Evolutionary conservation across 164 flowering plant species (phyloP), one percentile per base, ranked within the genome.

Genomic region (Sedum album): DNA sequence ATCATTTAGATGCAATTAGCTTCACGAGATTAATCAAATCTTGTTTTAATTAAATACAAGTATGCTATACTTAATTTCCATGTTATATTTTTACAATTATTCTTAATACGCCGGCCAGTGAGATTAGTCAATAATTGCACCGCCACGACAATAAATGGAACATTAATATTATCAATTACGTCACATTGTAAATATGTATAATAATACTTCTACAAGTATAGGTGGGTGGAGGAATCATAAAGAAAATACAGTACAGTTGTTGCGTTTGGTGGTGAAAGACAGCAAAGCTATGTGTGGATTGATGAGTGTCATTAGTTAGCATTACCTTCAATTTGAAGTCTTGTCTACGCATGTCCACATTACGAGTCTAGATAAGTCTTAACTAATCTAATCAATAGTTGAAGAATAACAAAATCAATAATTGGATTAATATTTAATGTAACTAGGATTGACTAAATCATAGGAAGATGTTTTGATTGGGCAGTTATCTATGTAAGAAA

Each of bases 231-330:
- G 31, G 60, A 55, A 55, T 55, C 60, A 55, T 7, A 35, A 35
- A 35, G 38, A 35, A 35, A 35, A n/a, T n/a, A n/a, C n/a, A 28
- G 14, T 57, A 33, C 62, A 26, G 17, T 39, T 0, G 6, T 57
- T 57, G 62, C 62, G 62, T 57, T 28, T 57, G 62, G 62, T 57
- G 20, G 28, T 57, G 62, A 28, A 55, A 14, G 62, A 57, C 62
- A 57, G 62, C 62, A 57, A 57, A 57, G 61, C 61, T 25, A 55
- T 9, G 30, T 41, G 15, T 44, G 42, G 42, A 39, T 39, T n/a
- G n/a, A n/a, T n/a, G 42, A 8, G 11, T 36, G 39, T 4, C 39
- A n/a, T n/a, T n/a, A n/a, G 48, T 44, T 44, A 44, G 48, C 48
- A 44, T 44, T 44, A 44, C 48, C 48, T 44, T 44, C n/a, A 44